Conservation (phyloP, 768 basidiomycete species). For the Tylopilus sp. region DNA sequence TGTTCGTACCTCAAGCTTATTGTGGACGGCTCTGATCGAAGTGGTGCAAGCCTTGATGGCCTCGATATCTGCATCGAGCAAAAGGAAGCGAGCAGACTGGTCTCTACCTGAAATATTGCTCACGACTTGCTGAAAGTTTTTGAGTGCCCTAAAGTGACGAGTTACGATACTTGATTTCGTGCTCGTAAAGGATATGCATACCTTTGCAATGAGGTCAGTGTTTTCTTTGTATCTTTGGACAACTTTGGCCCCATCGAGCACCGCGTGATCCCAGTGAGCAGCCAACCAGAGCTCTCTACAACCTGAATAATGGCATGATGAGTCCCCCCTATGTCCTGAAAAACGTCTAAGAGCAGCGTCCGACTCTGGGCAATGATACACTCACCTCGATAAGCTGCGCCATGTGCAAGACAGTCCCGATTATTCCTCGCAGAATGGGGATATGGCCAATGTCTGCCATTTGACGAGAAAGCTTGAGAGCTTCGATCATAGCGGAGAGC, state of each 20-base stretch:
- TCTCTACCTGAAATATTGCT: conserved; percentile 3
- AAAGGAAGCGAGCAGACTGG: conserved; percentile 2
- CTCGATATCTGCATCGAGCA: conserved; percentile 9
- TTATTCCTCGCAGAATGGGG: conserved; percentile 6
- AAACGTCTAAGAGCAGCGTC: neutral
- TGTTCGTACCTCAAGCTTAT: conserved; percentile 6
- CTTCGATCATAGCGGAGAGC: neutral
- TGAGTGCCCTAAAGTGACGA: conserved; percentile 6
- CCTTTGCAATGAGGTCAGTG: conserved; percentile 4
- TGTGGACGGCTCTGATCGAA: conserved; percentile 9
- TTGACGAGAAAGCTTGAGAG: conserved; percentile 6
- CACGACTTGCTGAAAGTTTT: conserved; percentile 5
- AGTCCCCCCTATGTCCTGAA: conserved; percentile 8
- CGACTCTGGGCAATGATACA: neutral
- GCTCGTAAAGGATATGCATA: neutral
- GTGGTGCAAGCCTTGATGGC: conserved; percentile 6
- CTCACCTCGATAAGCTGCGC: conserved; percentile 11
- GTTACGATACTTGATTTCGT: neutral
- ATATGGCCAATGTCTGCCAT: conserved; percentile 3
- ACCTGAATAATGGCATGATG: conserved; percentile 16
- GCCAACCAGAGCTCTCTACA: conserved; percentile 11
- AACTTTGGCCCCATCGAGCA: neutral
- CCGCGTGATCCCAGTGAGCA: conserved; percentile 10
- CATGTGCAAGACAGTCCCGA: conserved; percentile 5
- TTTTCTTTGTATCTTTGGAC: conserved; percentile 1